Base-by-base conservation (phyloP, 495 filamentous ascomycete genomes). In the Aspergillus nidulans region DNA sequence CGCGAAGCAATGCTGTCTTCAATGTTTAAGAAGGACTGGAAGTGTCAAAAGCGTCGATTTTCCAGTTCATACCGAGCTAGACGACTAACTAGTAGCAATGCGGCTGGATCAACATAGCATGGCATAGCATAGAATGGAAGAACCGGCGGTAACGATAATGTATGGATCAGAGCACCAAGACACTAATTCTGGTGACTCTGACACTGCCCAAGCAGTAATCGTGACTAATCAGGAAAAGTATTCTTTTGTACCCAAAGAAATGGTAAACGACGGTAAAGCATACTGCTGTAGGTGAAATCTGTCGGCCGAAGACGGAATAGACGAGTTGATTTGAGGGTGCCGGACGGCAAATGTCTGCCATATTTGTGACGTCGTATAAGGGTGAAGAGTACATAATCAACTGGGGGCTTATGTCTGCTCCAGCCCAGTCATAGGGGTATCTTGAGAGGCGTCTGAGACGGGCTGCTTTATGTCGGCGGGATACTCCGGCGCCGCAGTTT, bases 351-450 rank as follows among this genome's bases (percentile, higher is more conserved):
- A 12, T 12, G 30, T 34, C 10, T 34, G 30, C 30, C 30, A 13
- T 10, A 2, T 5, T 34, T 34, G 30, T 34, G 42, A 26, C 21
- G 16, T 21, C 15, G 16, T 21, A 36, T 13, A 6, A 19, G 15
- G 15, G 16, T 10, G 23, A 13, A 12, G 5, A 20, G 16, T 8
- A 20, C 12, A 49, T 10, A n/a, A 21, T 4, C 21, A 12, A 16
- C 10, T 19, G 25, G 20, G 18, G 28, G 26, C 20, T 64, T 53
- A 72, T 40, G 59, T 62, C 60, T 70, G 70, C 53, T 70, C 71
- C 45, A 63, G 64, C n/a, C 69, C 74, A 6, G 67, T 62, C 72
- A 77, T 77, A 24, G 68, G 57, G 28, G 73, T 64, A 56, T 77
- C 74, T 15, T 61, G 47, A 30, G 62, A 51, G 43, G 55, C 44